Evolutionary conservation across 345 rosid genomes (phyloP), one percentile per base, ranked within the genome.

Genomic region (Punica granatum): DNA sequence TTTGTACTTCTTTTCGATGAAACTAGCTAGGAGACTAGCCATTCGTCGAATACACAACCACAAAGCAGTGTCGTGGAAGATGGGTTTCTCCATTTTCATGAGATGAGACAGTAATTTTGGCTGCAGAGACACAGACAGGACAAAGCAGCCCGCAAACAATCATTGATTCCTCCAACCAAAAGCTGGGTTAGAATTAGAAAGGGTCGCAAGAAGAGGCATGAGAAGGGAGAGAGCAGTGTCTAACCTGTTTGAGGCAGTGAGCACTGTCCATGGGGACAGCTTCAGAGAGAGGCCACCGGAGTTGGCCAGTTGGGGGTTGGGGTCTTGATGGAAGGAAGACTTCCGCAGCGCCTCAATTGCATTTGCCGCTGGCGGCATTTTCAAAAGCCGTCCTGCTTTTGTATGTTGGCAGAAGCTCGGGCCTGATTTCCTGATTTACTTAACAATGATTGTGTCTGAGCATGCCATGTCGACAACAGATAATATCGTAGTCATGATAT

Each of bases 171-270:
- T 54, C 31, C 1, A 6, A 19, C 25, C n/a, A n/a, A n/a, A 23
- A 56, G 11, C 28, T 51, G 58, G 53, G 53, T 18, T 18, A 7
- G 4, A 18, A 16, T 18, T 16, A 16, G 23, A 3, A 21, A n/a
- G 30, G 21, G 58, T 51, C 14, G 9, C 2, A 51, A 51, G 58
- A 25, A 25, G 30, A 21, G 30, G n/a, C 58, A 8, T 7, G 5
- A 51, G 2, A n/a, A 51, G 30, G 58, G 58, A 9, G 58, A 37
- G 6, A 37, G 58, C 15, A 28, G 31, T 56, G 61, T 53, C 32
- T 56, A 14, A 56, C 61, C 61, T 56, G 34, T 56, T 14, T 56
- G 61, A 30, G 61, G 61, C 5, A 8, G 33, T 56, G 61, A 56
- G 34, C 61, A 0, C 61, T 53, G 61, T 56, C 61, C 21, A 56